phyloP scores from a whole-genome alignment of 495 filamentous ascomycete genomes.

The Jackrogersella minutella region DNA sequence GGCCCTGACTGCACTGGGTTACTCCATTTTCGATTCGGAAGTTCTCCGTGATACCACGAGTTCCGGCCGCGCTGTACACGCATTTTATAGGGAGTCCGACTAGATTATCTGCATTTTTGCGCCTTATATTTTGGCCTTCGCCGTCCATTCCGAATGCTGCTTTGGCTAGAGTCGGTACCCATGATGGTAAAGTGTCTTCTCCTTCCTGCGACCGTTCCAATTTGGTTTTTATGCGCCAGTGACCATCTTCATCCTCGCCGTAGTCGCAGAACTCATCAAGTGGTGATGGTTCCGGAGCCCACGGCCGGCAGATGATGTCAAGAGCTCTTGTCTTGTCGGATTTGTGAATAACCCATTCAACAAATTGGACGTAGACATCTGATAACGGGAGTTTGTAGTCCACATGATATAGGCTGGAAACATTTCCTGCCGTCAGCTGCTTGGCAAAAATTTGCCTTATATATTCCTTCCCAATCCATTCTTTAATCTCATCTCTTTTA shows the following conservation, averaged over 20 bases:
- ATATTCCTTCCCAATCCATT: conserved; percentile 9
- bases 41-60: conserved; percentile 21
- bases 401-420: conserved; percentile 37
- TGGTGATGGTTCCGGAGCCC: conserved; percentile 26
- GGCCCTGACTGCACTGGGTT: background rate
- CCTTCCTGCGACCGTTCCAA: background rate
- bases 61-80: conserved; percentile 46
- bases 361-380: conserved; percentile 47
- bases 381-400: conserved; percentile 46
- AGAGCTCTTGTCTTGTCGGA: conserved; percentile 34
- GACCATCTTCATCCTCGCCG: background rate
- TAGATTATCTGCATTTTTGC: conserved; percentile 51
- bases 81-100: conserved; percentile 44
- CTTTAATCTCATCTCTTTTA: background rate
- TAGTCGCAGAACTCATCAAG: background rate
- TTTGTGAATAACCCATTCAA: conserved; percentile 42
- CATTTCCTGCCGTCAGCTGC: background rate
- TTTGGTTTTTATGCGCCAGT: background rate
- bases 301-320: conserved; percentile 47
- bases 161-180: conserved; percentile 26
- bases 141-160: conserved; percentile 23
- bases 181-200: conserved; percentile 26
- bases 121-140: conserved; percentile 33
- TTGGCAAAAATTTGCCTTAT: conserved; percentile 13
- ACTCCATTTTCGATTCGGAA: conserved; percentile 42